Base-by-base conservation (phyloP, 2,329 filamentous ascomycete genomes). In the Trichoderma aggressivum region DNA sequence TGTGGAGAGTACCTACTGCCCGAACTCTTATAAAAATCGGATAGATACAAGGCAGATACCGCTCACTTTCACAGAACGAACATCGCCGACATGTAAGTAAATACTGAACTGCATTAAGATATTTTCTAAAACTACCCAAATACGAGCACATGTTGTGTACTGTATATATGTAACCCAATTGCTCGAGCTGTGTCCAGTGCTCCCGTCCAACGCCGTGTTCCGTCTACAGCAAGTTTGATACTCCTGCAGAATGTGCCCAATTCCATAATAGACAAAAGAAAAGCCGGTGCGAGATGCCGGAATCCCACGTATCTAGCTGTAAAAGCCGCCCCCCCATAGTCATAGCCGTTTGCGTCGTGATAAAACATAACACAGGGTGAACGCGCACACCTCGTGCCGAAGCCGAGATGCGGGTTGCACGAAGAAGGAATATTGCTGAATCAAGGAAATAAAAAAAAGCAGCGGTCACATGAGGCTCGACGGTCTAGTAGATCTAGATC, bases 301-400 rank as follows among this genome's bases (percentile, higher is more conserved):
- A 62, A 47, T n/a, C 36, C 60, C 68, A n/a, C 53, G 18, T 55
- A 53, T 61, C 56, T 36, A 59, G 43, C 32, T 53, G 56, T 69
- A 61, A 69, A 64, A 61, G 5, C 66, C 39, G 30, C 36, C 68
- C 50, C 60, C 26, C 26, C n/a, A 21, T 64, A n/a, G 43, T 70
- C 60, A 70, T 70, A 65, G 53, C 68, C 68, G 50, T 65, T 59
- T 58, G 61, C 61, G 47, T 70, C 68, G 61, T 70, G 55, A 64
- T 70, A 58, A 63, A 53, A 55, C 68, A 65, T 70, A 53, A 34
- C 66, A 69, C 56, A 61, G 43, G 53, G 53, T 50, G 14, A 67
- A 59, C 7, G 18, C 62, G 67, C 58, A 11, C 36, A 56, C 62
- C 36, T 36, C 60, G 60, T 47, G 43, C 16, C 56, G 56, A 26